Evolutionary conservation across 352 stramenopile species (phyloP).

Genomic region (Pythium scleroteichum): DNA sequence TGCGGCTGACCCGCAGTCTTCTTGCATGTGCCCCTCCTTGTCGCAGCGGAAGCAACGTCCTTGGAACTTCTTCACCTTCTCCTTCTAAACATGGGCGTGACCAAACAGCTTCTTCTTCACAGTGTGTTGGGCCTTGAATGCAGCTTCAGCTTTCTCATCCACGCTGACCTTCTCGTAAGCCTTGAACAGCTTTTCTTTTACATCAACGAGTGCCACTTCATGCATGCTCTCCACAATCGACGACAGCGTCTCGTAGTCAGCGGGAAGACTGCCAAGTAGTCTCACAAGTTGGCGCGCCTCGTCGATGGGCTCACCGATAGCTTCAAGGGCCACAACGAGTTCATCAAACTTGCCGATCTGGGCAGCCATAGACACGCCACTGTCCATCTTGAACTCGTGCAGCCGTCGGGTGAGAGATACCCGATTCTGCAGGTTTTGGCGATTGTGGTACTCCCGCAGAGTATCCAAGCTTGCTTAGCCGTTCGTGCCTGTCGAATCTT

Average conservation of each 20-base stretch:
- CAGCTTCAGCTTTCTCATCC: background rate
- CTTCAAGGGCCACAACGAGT: conserved; percentile 28
- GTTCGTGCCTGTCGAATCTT: conserved; percentile 9
- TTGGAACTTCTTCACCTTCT: background rate
- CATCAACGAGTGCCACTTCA: background rate
- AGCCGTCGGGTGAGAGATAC: conserved; percentile 23
- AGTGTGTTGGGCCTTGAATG: too few relatives aligned
- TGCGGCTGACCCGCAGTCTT: too few relatives aligned
- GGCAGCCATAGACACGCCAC: conserved; percentile 6
- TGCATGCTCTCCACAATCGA: conserved; percentile 9
- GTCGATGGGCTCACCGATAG: conserved; percentile 26
- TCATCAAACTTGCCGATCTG: conserved; percentile 33
- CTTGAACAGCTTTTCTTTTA: conserved; percentile 21
- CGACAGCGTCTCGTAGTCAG: conserved; percentile 24
- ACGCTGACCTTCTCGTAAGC: background rate
- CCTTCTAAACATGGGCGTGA: background rate
- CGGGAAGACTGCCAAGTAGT: conserved; percentile 26
- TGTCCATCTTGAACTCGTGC: conserved; percentile 34
- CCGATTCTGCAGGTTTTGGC: conserved; percentile 32
- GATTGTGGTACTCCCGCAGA: conserved; percentile 29
- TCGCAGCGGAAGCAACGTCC: conserved; percentile 1
- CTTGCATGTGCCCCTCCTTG: conserved; percentile 10
- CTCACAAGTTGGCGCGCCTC: conserved; percentile 29
- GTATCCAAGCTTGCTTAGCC: conserved; percentile 13
- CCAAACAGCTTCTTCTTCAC: too few relatives aligned